Base-by-base conservation (phyloP, 371 early-diverging fungal species). In the Rhizopus microsporus region DNA sequence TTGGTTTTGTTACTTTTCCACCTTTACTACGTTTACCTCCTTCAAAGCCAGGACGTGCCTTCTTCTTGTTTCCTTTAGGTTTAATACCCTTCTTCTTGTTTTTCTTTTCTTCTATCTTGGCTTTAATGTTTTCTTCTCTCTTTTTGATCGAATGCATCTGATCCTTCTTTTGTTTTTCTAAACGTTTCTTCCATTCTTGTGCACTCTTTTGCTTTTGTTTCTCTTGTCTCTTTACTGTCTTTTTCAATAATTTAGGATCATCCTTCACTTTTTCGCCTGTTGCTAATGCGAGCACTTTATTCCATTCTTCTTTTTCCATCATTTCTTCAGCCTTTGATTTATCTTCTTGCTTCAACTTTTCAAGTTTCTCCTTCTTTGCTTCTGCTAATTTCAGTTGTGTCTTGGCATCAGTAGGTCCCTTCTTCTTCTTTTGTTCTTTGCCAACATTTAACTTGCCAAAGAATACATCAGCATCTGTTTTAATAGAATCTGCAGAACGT, bases 241-340 rank as follows among this genome's bases (percentile, higher is more conserved):
- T 93, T 72, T 95, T 94, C 55, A 97, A 72, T 43, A 95, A 74
- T 66, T 88, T 91, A 40, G 87, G 67, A 56, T 97, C 93, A 63
- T 97, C 97, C 72, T 92, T 92, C 58, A 94, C 81, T 75, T 92
- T 94, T 60, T 92, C 90, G 60, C 97, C 97, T 43, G 83, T 75
- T 6, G 96, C 95, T 71, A 88, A 74, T 49, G 86, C 81, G 51
- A 91, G 49, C 3, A 91, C 89, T 75, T 89, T 92, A 52, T 76
- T 71, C 96, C 96, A 96, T 23, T 83, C 79, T 46, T 85, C 85
- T 63, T 86, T 89, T 62, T 94, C 93, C 57, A 81, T 77, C 48
- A 94, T 45, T 16, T 82, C 73, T 30, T 68, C 74, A 8, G 92
- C 93, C 77, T 84, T 89, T 30, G 82, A 82, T 9, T 88, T 78